phyloP scores from a whole-genome alignment of 345 rosid species.

The Erysimum cheiranthoides region DNA sequence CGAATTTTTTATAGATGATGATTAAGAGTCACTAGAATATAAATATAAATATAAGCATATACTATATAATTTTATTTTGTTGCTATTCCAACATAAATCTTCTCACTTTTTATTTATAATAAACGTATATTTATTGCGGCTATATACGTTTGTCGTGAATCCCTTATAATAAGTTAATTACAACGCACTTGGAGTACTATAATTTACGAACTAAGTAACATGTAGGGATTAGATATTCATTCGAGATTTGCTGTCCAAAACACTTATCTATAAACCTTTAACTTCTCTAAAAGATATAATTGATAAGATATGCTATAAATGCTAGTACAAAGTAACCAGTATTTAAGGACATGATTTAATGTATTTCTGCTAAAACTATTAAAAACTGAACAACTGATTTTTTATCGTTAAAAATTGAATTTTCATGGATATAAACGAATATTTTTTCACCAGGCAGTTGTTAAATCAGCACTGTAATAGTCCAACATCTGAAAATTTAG shows the following conservation, averaged over 20 bases:
- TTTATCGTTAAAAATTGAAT: too few species aligned
- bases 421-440: too few species aligned
- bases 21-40: constrained; percentile 29
- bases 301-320: constrained; percentile 10
- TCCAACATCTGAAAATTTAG: too few species aligned
- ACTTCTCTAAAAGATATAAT: neutral
- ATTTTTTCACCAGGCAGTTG: too few species aligned
- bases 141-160: constrained; percentile 26
- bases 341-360: neutral
- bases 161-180: constrained; percentile 15
- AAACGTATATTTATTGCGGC: constrained; percentile 18
- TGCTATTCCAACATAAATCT: constrained; percentile 7
- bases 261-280: neutral
- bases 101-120: constrained; percentile 1
- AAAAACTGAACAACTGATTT: too few species aligned
- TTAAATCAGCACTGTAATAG: too few species aligned
- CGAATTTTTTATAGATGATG: constrained; percentile 8
- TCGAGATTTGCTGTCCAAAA: constrained; percentile 37
- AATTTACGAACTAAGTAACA: constrained; percentile 33
- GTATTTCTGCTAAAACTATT: too few species aligned
- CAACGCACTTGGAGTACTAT: constrained; percentile 28
- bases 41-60: neutral
- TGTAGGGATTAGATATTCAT: constrained; percentile 21
- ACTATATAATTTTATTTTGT: neutral
- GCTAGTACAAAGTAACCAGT: neutral